phyloP scores from a whole-genome alignment of 208 protist genomes.

The Lotmaria passim region DNA sequence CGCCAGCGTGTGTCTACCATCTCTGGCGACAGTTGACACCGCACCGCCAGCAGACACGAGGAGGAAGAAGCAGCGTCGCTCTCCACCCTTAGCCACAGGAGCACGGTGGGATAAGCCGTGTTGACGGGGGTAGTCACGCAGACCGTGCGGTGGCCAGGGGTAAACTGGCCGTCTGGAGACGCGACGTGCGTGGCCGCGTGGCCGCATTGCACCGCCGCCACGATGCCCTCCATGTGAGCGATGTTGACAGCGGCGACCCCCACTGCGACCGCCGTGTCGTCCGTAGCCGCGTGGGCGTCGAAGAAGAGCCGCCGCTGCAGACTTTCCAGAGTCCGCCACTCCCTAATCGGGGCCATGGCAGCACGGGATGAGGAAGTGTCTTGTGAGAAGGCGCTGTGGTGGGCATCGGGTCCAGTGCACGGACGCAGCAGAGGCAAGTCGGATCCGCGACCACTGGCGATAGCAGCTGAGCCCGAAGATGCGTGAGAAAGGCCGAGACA shows the following conservation, averaged over 20 bases:
- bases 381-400: neutral
- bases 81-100: conserved; percentile 49
- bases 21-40: conserved; percentile 39
- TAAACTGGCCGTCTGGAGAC: neutral
- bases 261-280: conserved; percentile 5
- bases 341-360: too few species aligned
- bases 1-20: conserved; percentile 22
- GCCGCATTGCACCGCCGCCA: conserved; percentile 48
- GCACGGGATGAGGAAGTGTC: neutral
- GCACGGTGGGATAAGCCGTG: conserved; percentile 23
- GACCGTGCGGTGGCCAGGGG: conserved; percentile 17
- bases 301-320: conserved; percentile 27
- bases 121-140: neutral
- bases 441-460: neutral
- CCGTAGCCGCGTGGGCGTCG: conserved; percentile 13
- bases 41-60: conserved; percentile 38
- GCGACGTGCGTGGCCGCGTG: conserved; percentile 21
- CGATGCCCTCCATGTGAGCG: conserved; percentile 59
- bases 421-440: neutral
- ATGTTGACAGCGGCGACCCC: conserved; percentile 29
- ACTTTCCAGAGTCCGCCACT: conserved; percentile 10
- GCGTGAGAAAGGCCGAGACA: conserved; percentile 7
- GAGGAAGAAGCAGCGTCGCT: conserved; percentile 9
- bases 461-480: neutral
- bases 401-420: conserved; percentile 9